Evolutionary conservation across 805 yeast species (phyloP).

Genomic region (Blastobotrys chiropterorum): DNA sequence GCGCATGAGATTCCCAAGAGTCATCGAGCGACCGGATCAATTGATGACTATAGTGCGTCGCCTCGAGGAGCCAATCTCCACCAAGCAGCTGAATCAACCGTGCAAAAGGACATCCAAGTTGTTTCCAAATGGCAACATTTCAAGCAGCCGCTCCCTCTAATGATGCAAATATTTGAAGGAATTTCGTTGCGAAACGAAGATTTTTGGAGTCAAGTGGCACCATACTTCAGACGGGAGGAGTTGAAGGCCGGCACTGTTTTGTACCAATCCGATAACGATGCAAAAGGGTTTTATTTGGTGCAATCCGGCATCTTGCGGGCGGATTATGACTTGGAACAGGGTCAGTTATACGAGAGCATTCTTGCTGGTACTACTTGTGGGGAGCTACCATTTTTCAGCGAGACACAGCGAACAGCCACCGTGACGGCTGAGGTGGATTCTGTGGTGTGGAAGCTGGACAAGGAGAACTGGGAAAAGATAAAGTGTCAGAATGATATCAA

Average conservation of each 20-base stretch:
- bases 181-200: constrained; percentile 42
- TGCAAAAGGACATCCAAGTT: constrained; percentile 26
- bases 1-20: constrained; percentile 4
- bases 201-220: constrained; percentile 62
- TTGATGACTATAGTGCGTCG: constrained; percentile 19
- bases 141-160: constrained; percentile 54
- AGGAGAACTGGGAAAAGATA: constrained; percentile 40
- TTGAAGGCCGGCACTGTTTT: constrained; percentile 42
- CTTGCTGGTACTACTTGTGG: constrained; percentile 75
- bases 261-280: constrained; percentile 39
- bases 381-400: constrained; percentile 40
- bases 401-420: constrained; percentile 38
- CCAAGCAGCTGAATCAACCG: constrained; percentile 30
- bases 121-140: constrained; percentile 30
- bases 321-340: constrained; percentile 46
- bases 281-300: constrained; percentile 54
- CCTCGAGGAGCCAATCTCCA: constrained; percentile 25
- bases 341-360: constrained; percentile 42
- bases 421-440: constrained; percentile 56
- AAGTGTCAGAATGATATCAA: constrained; percentile 31
- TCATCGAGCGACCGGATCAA: constrained; percentile 2
- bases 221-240: constrained; percentile 46
- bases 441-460: constrained; percentile 61
- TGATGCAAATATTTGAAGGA: constrained; percentile 60
- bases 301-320: constrained; percentile 51